A percentile compares a stretch with the other conserved stretches of the same genome.
Evolutionary conservation across 495 filamentous ascomycete species (phyloP).

Genomic region (Xanthoparmelia taractica): DNA sequence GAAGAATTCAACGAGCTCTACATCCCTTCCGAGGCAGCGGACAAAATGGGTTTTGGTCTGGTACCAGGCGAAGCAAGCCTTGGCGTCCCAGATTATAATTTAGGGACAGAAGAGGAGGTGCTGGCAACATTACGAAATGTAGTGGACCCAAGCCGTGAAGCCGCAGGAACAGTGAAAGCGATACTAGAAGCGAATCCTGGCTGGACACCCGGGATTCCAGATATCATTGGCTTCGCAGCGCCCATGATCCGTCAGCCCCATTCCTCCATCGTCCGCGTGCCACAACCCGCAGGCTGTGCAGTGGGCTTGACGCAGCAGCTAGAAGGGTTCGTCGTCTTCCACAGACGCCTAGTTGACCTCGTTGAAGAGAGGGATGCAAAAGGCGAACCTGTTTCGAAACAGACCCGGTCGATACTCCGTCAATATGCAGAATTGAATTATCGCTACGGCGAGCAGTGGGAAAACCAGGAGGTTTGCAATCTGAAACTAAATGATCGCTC

Average conservation of each 20-base stretch:
- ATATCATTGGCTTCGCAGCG: conserved; percentile 18
- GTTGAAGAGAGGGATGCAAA: conserved; percentile 29
- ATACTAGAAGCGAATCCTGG: conserved; percentile 10
- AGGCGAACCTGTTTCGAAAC: neutral
- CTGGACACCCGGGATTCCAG: conserved; percentile 19
- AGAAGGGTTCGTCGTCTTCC: conserved; percentile 30
- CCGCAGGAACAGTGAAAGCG: conserved; percentile 3
- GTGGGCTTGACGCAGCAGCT: conserved; percentile 7
- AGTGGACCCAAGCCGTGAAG: conserved; percentile 11
- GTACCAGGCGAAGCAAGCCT: conserved; percentile 16
- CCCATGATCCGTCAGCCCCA: conserved; percentile 9
- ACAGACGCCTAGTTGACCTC: conserved; percentile 33
- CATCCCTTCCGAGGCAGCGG: conserved; percentile 18
- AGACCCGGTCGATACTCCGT: conserved; percentile 8
- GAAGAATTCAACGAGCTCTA: conserved; percentile 10
- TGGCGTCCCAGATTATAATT: conserved; percentile 7
- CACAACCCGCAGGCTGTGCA: conserved; percentile 5
- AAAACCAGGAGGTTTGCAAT: conserved; percentile 4
- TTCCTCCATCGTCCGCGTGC: conserved; percentile 14
- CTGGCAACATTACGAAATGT: conserved; percentile 7
- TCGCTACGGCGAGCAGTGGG: conserved; percentile 14
- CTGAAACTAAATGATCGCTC: neutral
- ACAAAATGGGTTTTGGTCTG: conserved; percentile 25
- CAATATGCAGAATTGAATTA: conserved; percentile 9
- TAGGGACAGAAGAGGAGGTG: conserved; percentile 16